phyloP scores from a whole-genome alignment of 2,329 filamentous ascomycete genomes.

The Ceratocystis papillata region DNA sequence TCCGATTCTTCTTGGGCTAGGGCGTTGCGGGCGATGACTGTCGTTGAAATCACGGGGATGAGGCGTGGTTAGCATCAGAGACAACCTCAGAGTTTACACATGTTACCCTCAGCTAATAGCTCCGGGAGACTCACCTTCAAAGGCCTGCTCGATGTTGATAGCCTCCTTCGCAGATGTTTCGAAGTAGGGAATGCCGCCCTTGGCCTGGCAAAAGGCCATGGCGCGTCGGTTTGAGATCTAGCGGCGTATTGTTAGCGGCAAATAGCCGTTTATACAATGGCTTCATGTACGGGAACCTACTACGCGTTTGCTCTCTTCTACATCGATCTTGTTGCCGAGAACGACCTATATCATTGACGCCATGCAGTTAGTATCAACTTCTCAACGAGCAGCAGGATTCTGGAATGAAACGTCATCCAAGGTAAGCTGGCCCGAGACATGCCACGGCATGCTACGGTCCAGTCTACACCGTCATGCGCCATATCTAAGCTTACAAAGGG shows the following conservation, averaged over 20 bases:
- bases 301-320: constrained; percentile 94
- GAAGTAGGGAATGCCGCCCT: constrained; percentile 95
- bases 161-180: constrained; percentile 99
- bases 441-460: too few relatives aligned
- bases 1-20: constrained; percentile 94
- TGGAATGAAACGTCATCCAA: too few relatives aligned
- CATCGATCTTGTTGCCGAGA: constrained; percentile 97
- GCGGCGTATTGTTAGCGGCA: neutral
- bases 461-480: neutral
- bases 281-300: constrained; percentile 35
- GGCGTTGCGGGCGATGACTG: constrained; percentile 92
- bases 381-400: too few relatives aligned
- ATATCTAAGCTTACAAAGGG: constrained; percentile 62
- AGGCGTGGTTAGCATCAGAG: constrained; percentile 1
- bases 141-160: constrained; percentile 83
- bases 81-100: too few relatives aligned
- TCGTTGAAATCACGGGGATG: neutral
- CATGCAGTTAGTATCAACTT: constrained; percentile 25
- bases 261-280: neutral
- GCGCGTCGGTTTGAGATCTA: constrained; percentile 91
- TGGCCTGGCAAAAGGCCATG: constrained; percentile 94
- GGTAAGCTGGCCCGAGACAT: too few relatives aligned
- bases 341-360: constrained; percentile 53
- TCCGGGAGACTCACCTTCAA: constrained; percentile 44
- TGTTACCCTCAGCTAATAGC: too few relatives aligned